phyloP scores from a whole-genome alignment of 257 asterid genomes.

The Rubia yunnanensis region DNA sequence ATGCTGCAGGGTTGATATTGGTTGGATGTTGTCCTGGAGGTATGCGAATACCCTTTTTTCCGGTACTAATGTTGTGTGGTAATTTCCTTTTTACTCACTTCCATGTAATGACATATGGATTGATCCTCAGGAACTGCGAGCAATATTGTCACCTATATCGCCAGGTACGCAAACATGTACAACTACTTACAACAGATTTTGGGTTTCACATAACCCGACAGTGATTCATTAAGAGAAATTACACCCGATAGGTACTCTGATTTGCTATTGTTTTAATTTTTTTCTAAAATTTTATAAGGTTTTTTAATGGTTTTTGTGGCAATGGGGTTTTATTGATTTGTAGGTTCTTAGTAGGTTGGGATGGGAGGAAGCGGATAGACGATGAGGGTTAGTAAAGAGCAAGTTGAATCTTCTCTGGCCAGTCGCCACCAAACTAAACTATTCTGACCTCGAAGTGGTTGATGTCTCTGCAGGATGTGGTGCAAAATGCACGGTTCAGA shows the following conservation, averaged over 20 bases:
- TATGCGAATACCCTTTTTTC: conserved; percentile 14
- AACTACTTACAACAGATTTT: not conserved
- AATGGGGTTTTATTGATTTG: too few species aligned
- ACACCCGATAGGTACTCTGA: too few species aligned
- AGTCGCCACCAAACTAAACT: conserved; percentile 46
- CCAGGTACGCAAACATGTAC: conserved; percentile 45
- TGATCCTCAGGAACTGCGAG: conserved; percentile 75
- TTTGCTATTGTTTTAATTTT: too few species aligned
- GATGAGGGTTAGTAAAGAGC: conserved; percentile 76
- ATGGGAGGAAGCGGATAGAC: conserved; percentile 5
- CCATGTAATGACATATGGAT: conserved; percentile 3
- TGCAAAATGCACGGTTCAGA: conserved; percentile 64
- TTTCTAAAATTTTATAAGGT: too few species aligned
- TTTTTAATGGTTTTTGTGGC: too few species aligned
- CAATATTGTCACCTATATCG: conserved; percentile 89
- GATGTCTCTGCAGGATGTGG: conserved; percentile 95
- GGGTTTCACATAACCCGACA: conserved; percentile 6
- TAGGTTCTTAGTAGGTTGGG: too few species aligned
- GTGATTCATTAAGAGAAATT: too few species aligned
- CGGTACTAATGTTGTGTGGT: not conserved
- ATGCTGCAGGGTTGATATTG: conserved; percentile 87
- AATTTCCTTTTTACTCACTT: not conserved
- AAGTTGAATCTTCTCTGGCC: conserved; percentile 60
- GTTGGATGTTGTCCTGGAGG: conserved; percentile 99
- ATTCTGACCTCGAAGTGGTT: conserved; percentile 63